Base-by-base conservation (phyloP, 208 protist genomes). In the Trypanosomatidae sp. region DNA sequence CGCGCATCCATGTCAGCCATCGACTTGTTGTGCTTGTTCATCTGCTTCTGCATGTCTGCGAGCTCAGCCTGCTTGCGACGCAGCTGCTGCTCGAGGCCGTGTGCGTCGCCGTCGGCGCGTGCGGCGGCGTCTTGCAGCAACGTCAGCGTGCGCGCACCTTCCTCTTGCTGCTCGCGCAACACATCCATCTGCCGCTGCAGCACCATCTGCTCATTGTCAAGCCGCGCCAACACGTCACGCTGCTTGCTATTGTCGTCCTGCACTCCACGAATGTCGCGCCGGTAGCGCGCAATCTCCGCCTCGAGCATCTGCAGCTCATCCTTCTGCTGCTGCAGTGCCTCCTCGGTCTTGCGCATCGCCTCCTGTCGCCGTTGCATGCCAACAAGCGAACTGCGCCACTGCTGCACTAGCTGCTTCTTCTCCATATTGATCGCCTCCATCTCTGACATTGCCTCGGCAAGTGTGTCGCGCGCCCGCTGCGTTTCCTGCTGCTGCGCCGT, bases 391-490 rank as follows among this genome's bases (percentile, higher is more conserved):
- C 73, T 93, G 45, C 90, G 86, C 90, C 90, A 97, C 56, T 96
- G 85, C 61, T 96, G 79, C 2, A 97, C 61, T 8, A 98, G 71
- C 47, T 96, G 84, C 66, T 96, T 96, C 58, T 96, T 96, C 44
- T 97, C 90, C 60, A 95, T 87, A 26, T 89, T 76, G 27, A 96
- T 92, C 8, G 75, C 74, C 47, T 97, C 92, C 81, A 97, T 97
- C 59, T 98, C 94, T 4, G 69, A 61, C 28, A 75, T 59, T 1
- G 94, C 96, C 40, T 97, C 93, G 0, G 78, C 63, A 8, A 98
- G 68, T 16, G 91, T 96, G 42, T 92, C 73, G 6, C 61, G 55
- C 0, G 93, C 94, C 3, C 61, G 38, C 38, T 83, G 55, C 0
- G 88, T 97, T 55, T 98, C 94, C n/a, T 78, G 59, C 32, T 72